These are phyloP conservation scores for Phoma sp. DNA, from an alignment of 2,329 filamentous ascomycete genomes.

Conservation along the genomic window DNA sequence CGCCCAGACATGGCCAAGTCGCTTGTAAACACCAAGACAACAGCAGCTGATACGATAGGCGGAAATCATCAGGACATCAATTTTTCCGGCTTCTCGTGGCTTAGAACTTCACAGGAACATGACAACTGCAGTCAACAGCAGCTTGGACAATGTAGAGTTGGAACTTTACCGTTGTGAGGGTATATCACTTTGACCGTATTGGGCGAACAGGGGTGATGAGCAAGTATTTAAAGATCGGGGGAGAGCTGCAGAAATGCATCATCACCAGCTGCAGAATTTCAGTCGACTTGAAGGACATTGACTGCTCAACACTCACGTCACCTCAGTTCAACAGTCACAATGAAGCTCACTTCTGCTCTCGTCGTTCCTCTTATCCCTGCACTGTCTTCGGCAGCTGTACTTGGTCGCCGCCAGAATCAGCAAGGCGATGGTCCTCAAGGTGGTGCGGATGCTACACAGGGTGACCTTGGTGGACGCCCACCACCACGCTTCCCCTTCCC, in stretches of 20 bases:
- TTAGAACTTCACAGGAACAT: slow-evolving; percentile 16
- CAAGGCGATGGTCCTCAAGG: slow-evolving; percentile 33
- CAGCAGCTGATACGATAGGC: slow-evolving; percentile 9
- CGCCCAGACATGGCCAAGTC: slow-evolving; percentile 15
- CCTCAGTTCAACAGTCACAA: slow-evolving; percentile 2
- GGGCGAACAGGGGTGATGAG: slow-evolving; percentile 4
- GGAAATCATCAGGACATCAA: slow-evolving; percentile 12
- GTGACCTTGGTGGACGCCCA: slow-evolving; percentile 31
- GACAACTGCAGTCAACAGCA: slow-evolving; percentile 8
- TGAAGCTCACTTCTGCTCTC: slow-evolving; percentile 30
- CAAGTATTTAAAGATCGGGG: slow-evolving; percentile 16
- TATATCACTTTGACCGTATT: background rate
- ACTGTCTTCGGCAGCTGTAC: slow-evolving; percentile 28
- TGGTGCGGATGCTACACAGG: slow-evolving; percentile 29
- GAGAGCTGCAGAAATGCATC: slow-evolving; percentile 14
- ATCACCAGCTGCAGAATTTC: slow-evolving; percentile 17
- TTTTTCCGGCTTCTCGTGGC: slow-evolving; percentile 19
- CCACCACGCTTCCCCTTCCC: slow-evolving; percentile 33
- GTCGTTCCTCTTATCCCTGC: slow-evolving; percentile 30
- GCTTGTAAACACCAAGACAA: slow-evolving; percentile 17
- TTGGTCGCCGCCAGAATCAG: slow-evolving; percentile 28
- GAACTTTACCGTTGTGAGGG: slow-evolving; percentile 5
- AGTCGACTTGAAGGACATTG: slow-evolving; percentile 4
- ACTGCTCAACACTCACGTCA: background rate
- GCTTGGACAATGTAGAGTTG: slow-evolving; percentile 8